Evolutionary conservation across 2,329 filamentous ascomycete species (phyloP).

Genomic region (Pseudopyrenochaeta lycopersici): DNA sequence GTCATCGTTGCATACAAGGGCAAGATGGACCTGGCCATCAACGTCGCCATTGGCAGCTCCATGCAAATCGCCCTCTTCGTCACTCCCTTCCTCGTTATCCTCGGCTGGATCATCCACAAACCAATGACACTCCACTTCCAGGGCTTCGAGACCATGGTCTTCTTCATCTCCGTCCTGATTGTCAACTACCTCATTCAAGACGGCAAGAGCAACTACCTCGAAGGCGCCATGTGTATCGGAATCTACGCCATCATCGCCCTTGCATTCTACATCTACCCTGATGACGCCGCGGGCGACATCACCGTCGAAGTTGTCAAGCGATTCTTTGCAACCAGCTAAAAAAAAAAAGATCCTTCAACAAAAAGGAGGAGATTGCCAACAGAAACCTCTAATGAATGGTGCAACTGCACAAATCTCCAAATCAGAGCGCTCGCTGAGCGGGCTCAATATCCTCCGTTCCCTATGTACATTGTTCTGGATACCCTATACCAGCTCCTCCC

Average conservation of each 20-base stretch:
- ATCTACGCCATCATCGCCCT: slow-evolving; percentile 68
- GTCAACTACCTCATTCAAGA: slow-evolving; percentile 89
- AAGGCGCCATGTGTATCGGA: slow-evolving; percentile 71
- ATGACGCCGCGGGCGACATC: slow-evolving; percentile 53
- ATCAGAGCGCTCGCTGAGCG: slow-evolving; percentile 6
- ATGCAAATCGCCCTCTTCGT: slow-evolving; percentile 67
- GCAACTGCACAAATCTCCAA: neutral
- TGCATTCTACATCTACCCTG: slow-evolving; percentile 69
- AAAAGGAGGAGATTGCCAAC: neutral
- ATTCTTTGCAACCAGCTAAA: slow-evolving; percentile 32
- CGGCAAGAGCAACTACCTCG: slow-evolving; percentile 85
- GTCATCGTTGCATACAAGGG: slow-evolving; percentile 64
- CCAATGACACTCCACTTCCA: slow-evolving; percentile 80
- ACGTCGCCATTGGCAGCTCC: slow-evolving; percentile 63
- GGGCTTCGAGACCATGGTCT: slow-evolving; percentile 85
- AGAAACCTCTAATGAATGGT: too few relatives aligned
- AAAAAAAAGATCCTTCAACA: too few relatives aligned
- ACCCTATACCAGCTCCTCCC: neutral
- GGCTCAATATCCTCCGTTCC: slow-evolving; percentile 6
- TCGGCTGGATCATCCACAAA: slow-evolving; percentile 64
- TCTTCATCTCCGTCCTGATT: slow-evolving; percentile 85
- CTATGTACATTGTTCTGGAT: slow-evolving; percentile 15
- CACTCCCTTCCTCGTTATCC: slow-evolving; percentile 65
- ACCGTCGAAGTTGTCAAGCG: slow-evolving; percentile 35
- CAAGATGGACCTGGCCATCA: slow-evolving; percentile 66